These are phyloP conservation scores for Camptophora hylomeconis DNA, from an alignment of 2,329 filamentous ascomycete species.

Conservation along the genomic window DNA sequence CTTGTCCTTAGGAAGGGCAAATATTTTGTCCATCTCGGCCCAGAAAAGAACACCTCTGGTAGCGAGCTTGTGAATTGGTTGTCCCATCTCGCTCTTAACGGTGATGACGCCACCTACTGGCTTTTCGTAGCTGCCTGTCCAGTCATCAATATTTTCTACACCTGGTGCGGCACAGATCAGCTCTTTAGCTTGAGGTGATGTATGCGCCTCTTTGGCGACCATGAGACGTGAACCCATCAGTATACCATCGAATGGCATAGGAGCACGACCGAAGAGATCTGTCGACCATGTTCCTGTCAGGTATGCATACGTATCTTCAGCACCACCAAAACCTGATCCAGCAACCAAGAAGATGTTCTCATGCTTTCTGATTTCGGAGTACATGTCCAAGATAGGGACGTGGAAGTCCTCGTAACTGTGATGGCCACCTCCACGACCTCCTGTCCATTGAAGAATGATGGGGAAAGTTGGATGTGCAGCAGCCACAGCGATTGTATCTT, in stretches of 20 bases:
- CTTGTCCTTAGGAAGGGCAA: too few species aligned
- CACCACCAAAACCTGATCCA: conserved; percentile 35
- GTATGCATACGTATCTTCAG: conserved; percentile 35
- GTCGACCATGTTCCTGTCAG: conserved; percentile 33
- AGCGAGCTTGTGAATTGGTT: conserved; percentile 28
- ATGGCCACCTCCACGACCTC: conserved; percentile 37
- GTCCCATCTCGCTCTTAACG: conserved; percentile 25
- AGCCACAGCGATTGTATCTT: conserved; percentile 34
- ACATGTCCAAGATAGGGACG: conserved; percentile 34
- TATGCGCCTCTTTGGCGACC: conserved; percentile 34
- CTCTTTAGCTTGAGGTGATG: conserved; percentile 30
- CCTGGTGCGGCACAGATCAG: conserved; percentile 32
- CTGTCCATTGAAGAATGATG: conserved; percentile 36
- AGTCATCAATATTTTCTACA: conserved; percentile 30
- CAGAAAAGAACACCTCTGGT: conserved; percentile 26
- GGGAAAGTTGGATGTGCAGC: conserved; percentile 33
- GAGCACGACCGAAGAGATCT: conserved; percentile 28
- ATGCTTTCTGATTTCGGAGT: conserved; percentile 31
- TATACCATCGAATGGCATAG: conserved; percentile 36
- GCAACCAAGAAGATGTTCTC: conserved; percentile 34
- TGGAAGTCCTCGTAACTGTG: conserved; percentile 40
- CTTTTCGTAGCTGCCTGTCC: conserved; percentile 33
- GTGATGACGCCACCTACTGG: conserved; percentile 20
- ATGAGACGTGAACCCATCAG: conserved; percentile 36
- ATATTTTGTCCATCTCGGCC: conserved; percentile 25